Base-by-base conservation (phyloP, 257 asterid species). In the Forsythia viridissima region DNA sequence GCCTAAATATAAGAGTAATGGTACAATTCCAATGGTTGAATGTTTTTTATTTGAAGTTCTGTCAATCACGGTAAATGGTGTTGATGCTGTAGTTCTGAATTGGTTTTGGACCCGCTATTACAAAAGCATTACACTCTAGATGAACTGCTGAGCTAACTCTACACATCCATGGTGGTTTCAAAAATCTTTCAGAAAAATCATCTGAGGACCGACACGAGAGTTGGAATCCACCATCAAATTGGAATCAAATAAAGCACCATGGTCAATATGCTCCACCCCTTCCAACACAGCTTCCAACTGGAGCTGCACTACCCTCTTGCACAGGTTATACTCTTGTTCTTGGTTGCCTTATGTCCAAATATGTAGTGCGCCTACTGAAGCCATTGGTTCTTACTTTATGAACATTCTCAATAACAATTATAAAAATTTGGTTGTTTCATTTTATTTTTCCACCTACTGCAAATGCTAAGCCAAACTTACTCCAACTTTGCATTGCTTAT, bases 301-400 rank as follows among this genome's bases (percentile, higher is more conserved):
- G 99, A 85, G 99, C 99, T 75, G 97, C 88, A 85, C 76, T 89
- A 78, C 98, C 99, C 76, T 89, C 99, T 73, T 93, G 92, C 80
- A 90, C 98, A 89, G 97, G 99, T 94, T 61, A 10, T 48, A 79
- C 21, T 86, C 85, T 70, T 20, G 4, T 76, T 75, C 16, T 65
- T 55, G 52, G 34, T 4, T 40, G 59, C 77, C 65, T 55, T 55
- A n/a, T n/a, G 10, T 55, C 65, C 3, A 1, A 16, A 6, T 7
- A 55, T 7, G 11, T 30, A 55, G 16, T 16, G 30, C n/a, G 11
- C 16, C n/a, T n/a, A n/a, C 16, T 55, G 6, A 55, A 7, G 10
- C 10, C 65, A 30, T 5, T n/a, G 65, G n/a, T 55, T 3, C 10
- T 0, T 55, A 55, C 65, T 55, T 30, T 4, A 48, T 48, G 11